Evolutionary conservation across 352 stramenopile species (phyloP), one percentile per base, ranked within the genome.

Genomic region (Phytophthora hibernalis): DNA sequence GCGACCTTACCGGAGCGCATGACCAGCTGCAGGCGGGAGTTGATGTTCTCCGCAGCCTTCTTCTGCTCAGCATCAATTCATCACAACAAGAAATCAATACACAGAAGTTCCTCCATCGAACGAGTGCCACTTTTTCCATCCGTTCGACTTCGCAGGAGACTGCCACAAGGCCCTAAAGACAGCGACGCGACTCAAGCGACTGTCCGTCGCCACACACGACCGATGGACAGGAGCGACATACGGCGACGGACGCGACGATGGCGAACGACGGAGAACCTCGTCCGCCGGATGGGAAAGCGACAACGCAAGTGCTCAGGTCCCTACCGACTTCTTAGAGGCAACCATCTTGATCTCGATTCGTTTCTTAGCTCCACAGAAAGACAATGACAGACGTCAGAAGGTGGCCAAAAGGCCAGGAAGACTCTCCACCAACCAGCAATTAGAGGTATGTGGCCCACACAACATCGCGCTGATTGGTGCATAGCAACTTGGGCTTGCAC

Each of bases 1-100:
- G 95, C 91, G 53, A 98, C 97, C 91, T 99, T 99, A 72, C 98
- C 98, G 35, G 93, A 99, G 79, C 98, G 98, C 95, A 99, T 99
- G 49, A 99, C 97, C 59, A 99, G 87, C 91, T 99, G 98, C 61
- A 99, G 87, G 59, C 97, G 95, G 71, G 96, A 98, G 97, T 99
- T 99, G 90, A 99, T 99, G 76, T 97, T 98, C 76, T 99, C 97
- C 70, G 95, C 91, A 68, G 86, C 93, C 91, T 99, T 99, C 87
- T 99, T 99, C 87, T 96, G 71, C 74, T 89, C 74, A n/a, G n/a
- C n/a, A n/a, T n/a, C n/a, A 89, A 56, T 89, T 79, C 44, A 59
- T 45, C 20, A 65, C 12, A 61, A 51, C 3, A 42, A 45, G 33
- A n/a, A 8, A 77, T 78, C 66, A 77, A 68, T 59, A 68, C 12